These are phyloP conservation scores for Fusarium circinatum DNA, from an alignment of 2,329 filamentous ascomycete species.

Conservation along the genomic window DNA sequence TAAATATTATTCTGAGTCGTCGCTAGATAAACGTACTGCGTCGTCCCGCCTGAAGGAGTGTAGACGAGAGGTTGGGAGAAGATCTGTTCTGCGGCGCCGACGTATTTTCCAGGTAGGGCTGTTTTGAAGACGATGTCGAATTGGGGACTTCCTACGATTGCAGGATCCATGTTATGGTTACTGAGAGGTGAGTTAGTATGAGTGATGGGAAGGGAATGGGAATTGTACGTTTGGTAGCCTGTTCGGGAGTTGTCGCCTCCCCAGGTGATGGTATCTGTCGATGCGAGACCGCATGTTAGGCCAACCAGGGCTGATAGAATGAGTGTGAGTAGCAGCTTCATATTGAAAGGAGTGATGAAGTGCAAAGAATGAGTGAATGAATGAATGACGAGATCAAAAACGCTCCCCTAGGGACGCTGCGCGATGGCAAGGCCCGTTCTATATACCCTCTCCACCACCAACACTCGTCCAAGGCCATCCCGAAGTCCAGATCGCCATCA, in stretches of 20 bases:
- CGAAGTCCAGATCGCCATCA: background rate
- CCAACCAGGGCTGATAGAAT: conserved; percentile 49
- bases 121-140: conserved; percentile 67
- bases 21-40: conserved; percentile 65
- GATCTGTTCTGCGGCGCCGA: conserved; percentile 61
- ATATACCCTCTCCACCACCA: conserved; percentile 13
- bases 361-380: conserved; percentile 7
- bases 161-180: conserved; percentile 72
- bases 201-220: conserved; percentile 14
- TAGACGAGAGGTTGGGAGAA: conserved; percentile 62
- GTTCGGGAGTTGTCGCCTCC: conserved; percentile 65
- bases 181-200: conserved; percentile 8
- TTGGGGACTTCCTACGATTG: conserved; percentile 63
- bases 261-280: conserved; percentile 69
- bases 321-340: conserved; percentile 43
- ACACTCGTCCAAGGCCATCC: background rate
- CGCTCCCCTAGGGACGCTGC: background rate
- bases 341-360: conserved; percentile 16
- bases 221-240: conserved; percentile 61
- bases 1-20: conserved; percentile 69
- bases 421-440: background rate
- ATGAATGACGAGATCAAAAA: background rate
- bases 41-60: conserved; percentile 57
- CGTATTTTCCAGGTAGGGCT: conserved; percentile 62
- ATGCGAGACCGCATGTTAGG: conserved; percentile 50